These are phyloP conservation scores for Clavispora santaluciae DNA, from an alignment of 805 yeast species.

Conservation along the genomic window DNA sequence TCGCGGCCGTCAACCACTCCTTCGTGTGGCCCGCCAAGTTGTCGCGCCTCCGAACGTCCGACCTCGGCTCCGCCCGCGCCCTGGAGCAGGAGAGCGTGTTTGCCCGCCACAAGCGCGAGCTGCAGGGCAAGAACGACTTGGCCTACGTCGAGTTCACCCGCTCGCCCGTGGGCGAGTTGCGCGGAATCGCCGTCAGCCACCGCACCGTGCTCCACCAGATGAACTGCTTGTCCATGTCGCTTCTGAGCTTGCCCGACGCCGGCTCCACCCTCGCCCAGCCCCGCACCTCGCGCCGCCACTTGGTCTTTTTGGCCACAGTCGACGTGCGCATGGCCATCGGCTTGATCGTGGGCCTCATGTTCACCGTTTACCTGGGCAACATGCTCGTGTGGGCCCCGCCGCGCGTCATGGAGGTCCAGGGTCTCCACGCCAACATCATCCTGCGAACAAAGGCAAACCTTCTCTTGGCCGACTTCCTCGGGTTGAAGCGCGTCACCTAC, in stretches of 20 bases:
- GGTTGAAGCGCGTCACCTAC: constrained; percentile 83
- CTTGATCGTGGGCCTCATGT: constrained; percentile 70
- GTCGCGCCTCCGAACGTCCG: constrained; percentile 78
- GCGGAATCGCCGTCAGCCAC: constrained; percentile 93
- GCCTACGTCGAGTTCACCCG: constrained; percentile 92
- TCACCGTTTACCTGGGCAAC: constrained; percentile 83
- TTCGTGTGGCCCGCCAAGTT: constrained; percentile 72
- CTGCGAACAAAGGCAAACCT: constrained; percentile 68
- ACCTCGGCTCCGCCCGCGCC: constrained; percentile 60
- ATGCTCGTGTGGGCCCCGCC: constrained; percentile 76
- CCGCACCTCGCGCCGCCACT: constrained; percentile 37
- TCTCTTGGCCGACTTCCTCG: constrained; percentile 79
- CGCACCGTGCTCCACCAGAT: constrained; percentile 85
- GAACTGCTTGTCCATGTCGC: constrained; percentile 63
- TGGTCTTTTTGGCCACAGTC: constrained; percentile 47
- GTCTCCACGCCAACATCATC: constrained; percentile 78
- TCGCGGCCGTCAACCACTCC: constrained; percentile 41
- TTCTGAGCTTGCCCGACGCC: constrained; percentile 62
- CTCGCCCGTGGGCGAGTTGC: constrained; percentile 82
- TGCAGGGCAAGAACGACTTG: constrained; percentile 43
- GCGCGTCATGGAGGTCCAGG: constrained; percentile 68
- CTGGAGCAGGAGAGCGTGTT: constrained; percentile 27
- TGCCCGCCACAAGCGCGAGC: constrained; percentile 9
- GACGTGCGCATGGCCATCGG: constrained; percentile 66
- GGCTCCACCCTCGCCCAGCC: constrained; percentile 47